phyloP scores from a whole-genome alignment of 805 yeast genomes.

The Clavispora vitiphila region DNA sequence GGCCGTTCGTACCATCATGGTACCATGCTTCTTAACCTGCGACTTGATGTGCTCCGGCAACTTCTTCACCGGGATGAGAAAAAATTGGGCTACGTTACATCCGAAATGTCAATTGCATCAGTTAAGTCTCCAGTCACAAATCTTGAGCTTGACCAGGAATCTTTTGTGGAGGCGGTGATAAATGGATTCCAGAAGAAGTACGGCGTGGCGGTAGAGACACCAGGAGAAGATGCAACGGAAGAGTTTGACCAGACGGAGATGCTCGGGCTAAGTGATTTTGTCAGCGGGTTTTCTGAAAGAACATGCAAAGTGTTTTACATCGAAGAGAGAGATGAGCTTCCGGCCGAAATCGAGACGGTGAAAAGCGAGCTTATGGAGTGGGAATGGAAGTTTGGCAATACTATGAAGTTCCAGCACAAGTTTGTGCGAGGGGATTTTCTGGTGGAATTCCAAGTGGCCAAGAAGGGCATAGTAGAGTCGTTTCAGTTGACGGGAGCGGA shows the following conservation, averaged over 20 bases:
- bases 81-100: constrained; percentile 36
- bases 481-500: constrained; percentile 14
- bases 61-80: constrained; percentile 47
- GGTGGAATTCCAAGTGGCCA: constrained; percentile 44
- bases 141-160: constrained; percentile 40
- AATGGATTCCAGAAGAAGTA: constrained; percentile 35
- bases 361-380: constrained; percentile 47
- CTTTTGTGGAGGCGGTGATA: constrained; percentile 43
- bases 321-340: constrained; percentile 24
- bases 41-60: constrained; percentile 54
- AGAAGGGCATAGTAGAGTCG: constrained; percentile 26
- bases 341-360: constrained; percentile 35
- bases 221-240: neutral
- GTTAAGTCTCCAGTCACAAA: constrained; percentile 80
- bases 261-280: constrained; percentile 30
- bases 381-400: constrained; percentile 72
- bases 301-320: constrained; percentile 14
- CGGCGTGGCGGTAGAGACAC: constrained; percentile 8
- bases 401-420: constrained; percentile 66
- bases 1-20: constrained; percentile 93
- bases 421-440: constrained; percentile 30
- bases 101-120: constrained; percentile 60
- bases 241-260: constrained; percentile 28
- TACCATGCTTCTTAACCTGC: constrained; percentile 77
- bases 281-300: constrained; percentile 13